Evolutionary conservation across 345 rosid species (phyloP).

Genomic region (Corchorus capsularis): DNA sequence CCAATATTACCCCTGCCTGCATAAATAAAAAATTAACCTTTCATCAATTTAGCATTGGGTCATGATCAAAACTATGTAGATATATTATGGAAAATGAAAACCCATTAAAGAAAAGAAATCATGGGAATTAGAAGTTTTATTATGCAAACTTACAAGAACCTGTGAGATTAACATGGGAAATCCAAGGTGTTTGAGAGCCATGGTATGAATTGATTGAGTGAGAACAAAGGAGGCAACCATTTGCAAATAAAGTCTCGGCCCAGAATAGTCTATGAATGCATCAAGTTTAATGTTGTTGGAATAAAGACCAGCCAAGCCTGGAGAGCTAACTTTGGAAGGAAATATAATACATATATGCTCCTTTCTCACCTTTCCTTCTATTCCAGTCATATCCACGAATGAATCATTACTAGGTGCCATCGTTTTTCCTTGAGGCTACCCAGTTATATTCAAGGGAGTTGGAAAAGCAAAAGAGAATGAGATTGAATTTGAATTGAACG

Average conservation of each 20-base stretch:
- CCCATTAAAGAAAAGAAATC: neutral
- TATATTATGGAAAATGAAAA: neutral
- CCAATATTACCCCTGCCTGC: neutral
- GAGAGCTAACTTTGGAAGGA: slow-evolving; percentile 6
- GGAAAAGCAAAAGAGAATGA: neutral
- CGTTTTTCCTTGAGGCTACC: neutral
- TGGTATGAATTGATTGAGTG: slow-evolving; percentile 17
- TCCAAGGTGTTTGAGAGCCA: slow-evolving; percentile 20
- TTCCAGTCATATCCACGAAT: neutral
- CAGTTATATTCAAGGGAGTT: neutral
- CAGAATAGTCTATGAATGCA: neutral
- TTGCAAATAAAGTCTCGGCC: slow-evolving; percentile 25
- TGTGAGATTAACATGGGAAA: slow-evolving; percentile 31
- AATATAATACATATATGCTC: neutral
- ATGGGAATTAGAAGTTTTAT: no score
- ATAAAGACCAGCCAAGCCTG: neutral
- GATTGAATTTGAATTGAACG: neutral
- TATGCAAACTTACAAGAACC: slow-evolving; percentile 21
- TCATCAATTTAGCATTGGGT: neutral
- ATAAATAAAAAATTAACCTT: neutral
- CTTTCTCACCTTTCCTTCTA: neutral
- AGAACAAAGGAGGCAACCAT: slow-evolving; percentile 9
- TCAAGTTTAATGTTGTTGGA: no score
- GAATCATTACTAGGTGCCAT: neutral
- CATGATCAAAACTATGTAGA: no score